Base-by-base conservation (phyloP, 176 grass and related monocot genomes). In the Musa itinerans region DNA sequence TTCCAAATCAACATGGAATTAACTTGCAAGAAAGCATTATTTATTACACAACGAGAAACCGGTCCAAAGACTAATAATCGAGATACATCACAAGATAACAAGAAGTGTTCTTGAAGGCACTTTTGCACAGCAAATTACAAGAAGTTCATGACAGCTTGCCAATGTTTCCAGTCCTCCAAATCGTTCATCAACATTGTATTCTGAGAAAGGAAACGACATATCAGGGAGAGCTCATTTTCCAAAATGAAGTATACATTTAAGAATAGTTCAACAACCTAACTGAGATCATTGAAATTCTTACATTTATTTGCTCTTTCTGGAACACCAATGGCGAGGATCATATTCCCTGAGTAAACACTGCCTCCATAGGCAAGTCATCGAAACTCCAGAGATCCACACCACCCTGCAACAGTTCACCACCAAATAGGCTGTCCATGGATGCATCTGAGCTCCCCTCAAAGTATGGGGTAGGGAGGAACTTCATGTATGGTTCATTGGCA, bases 311-410 rank as follows among this genome's bases (percentile, higher is more conserved):
- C 13, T 54, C 65, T 92, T 53, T 84, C 87, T 17, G 68, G 11
- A 58, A 56, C 77, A 61, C 86, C 78, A 43, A 29, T 3, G 29
- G 29, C 3, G 29, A 43, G 34, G 34, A 43, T 43, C 34, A 43
- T 43, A 43, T 6, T 5, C 34, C 3, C 34, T 43, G 4, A 0
- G 34, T 6, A 43, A 43, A 43, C 34, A 43, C 24, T 43, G 24
- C 25, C 85, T 82, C 63, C 79, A 43, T 14, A 62, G 87, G 84
- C 57, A 92, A 80, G 52, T 92, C 92, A 50, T 96, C 89, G 69
- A 96, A 92, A 81, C 89, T 92, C 92, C 92, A 96, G 74, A 96
- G 85, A 61, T 66, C 54, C 54, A 56, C 43, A 80, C 78, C 88
- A 69, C 85, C 86, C 73, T 89, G 89, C 65, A 7, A 34, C 12